Percentiles rank a stretch among this genome's conserved stretches.
Evolutionary conservation across 73 alveolate species (phyloP).

Genomic region (Paramecium biaurelia): DNA sequence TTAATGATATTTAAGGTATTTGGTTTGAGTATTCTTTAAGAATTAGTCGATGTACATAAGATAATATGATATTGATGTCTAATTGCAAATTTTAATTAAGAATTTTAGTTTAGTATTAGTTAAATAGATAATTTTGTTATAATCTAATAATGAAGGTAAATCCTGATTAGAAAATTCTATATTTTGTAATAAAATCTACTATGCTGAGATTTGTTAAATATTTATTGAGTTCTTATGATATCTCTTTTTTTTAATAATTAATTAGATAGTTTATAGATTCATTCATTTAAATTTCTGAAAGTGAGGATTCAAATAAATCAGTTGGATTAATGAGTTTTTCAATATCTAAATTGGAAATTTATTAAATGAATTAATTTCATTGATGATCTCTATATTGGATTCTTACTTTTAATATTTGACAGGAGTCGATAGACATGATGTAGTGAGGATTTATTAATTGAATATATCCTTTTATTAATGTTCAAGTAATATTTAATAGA

Average conservation of each 20-base stretch:
- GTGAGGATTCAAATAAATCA: neutral
- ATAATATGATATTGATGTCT: neutral
- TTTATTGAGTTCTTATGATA: neutral
- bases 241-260: neutral
- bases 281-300: neutral
- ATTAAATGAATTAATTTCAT: neutral
- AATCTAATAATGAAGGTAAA: neutral
- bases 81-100: neutral
- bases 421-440: neutral
- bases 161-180: neutral
- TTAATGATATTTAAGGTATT: neutral
- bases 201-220: neutral
- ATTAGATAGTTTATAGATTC: neutral
- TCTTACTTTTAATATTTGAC: neutral
- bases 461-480: neutral
- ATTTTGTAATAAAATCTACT: neutral
- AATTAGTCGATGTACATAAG: neutral
- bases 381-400: neutral
- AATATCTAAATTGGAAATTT: neutral
- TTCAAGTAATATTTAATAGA: neutral
- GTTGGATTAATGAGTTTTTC: neutral
- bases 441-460: neutral
- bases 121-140: neutral
- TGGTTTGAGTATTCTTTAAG: neutral
- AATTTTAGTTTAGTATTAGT: neutral